phyloP scores from a whole-genome alignment of 164 flowering plant species.

The Amborella trichopoda region DNA sequence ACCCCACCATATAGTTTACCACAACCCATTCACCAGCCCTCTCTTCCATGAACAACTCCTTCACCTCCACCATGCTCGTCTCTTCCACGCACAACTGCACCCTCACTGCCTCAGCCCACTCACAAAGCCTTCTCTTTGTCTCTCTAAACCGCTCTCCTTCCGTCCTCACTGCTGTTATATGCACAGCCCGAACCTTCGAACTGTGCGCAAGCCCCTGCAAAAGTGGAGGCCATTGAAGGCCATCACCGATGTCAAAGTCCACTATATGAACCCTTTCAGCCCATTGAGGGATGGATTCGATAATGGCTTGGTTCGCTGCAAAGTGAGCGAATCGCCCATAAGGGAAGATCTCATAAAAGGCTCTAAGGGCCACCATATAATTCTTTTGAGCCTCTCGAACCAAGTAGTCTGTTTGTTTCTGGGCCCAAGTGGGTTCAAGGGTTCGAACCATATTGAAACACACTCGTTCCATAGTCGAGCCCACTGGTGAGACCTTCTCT shows the following conservation, averaged over 20 bases:
- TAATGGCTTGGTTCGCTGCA: conserved; percentile 35
- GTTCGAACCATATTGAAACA: conserved; percentile 20
- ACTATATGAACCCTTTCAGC: conserved; percentile 26
- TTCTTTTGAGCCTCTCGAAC: conserved; percentile 36
- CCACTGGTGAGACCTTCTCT: conserved; percentile 35
- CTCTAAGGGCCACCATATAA: conserved; percentile 23
- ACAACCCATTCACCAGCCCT: conserved; percentile 22
- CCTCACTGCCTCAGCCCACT: conserved; percentile 23
- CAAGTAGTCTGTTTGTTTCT: conserved; percentile 22
- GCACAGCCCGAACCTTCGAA: conserved; percentile 13
- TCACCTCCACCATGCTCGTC: conserved; percentile 26
- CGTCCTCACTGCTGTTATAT: conserved; percentile 28
- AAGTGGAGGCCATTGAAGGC: conserved; percentile 49
- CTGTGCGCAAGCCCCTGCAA: conserved; percentile 24
- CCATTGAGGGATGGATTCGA: conserved; percentile 36
- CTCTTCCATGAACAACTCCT: conserved; percentile 23
- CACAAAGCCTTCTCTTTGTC: conserved; percentile 28
- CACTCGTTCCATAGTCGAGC: conserved; percentile 28
- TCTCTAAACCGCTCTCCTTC: conserved; percentile 17
- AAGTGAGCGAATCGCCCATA: conserved; percentile 42
- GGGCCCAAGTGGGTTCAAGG: too few relatives aligned
- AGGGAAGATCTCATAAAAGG: conserved; percentile 35
- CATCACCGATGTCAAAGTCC: conserved; percentile 49
- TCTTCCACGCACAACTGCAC: conserved; percentile 30
- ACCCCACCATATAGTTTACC: conserved; percentile 27